Conservation (phyloP, 306 rosid species). For the Quillaja saponaria region DNA sequence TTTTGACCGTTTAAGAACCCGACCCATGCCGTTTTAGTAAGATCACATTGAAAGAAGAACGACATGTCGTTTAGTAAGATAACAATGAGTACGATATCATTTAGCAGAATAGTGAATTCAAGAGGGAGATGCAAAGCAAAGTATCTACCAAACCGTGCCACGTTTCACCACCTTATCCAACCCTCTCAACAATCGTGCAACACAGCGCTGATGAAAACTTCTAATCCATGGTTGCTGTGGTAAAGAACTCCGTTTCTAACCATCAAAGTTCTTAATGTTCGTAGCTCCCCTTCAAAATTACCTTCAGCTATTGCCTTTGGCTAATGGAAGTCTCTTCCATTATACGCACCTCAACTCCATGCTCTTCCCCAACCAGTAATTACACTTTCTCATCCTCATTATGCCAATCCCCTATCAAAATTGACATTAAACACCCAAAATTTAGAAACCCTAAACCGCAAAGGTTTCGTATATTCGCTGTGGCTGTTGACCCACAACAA, state of each 20-base stretch:
- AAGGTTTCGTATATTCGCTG: constrained; percentile 48
- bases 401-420: constrained; percentile 48
- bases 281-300: constrained; percentile 3
- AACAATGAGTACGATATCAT: not conserved
- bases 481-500: constrained; percentile 63
- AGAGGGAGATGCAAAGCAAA: too few relatives aligned
- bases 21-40: too few relatives aligned
- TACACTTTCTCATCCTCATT: constrained; percentile 61
- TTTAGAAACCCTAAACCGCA: constrained; percentile 26
- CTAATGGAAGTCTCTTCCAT: constrained; percentile 78
- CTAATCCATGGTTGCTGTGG: constrained; percentile 20
- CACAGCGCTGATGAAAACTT: constrained; percentile 31
- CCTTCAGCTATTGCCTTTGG: not conserved
- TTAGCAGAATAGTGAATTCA: too few relatives aligned
- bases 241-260: not conserved
- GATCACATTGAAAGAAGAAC: too few relatives aligned
- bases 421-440: constrained; percentile 35
- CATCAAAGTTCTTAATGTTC: constrained; percentile 22
- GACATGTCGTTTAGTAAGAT: not conserved
- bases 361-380: constrained; percentile 35
- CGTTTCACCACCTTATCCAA: constrained; percentile 36
- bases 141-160: constrained; percentile 22
- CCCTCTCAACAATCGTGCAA: constrained; percentile 36
- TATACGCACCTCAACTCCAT: constrained; percentile 40
- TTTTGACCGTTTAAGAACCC: too few relatives aligned